phyloP scores from a whole-genome alignment of 2,329 filamentous ascomycete species.

The Penicillium polonicum region DNA sequence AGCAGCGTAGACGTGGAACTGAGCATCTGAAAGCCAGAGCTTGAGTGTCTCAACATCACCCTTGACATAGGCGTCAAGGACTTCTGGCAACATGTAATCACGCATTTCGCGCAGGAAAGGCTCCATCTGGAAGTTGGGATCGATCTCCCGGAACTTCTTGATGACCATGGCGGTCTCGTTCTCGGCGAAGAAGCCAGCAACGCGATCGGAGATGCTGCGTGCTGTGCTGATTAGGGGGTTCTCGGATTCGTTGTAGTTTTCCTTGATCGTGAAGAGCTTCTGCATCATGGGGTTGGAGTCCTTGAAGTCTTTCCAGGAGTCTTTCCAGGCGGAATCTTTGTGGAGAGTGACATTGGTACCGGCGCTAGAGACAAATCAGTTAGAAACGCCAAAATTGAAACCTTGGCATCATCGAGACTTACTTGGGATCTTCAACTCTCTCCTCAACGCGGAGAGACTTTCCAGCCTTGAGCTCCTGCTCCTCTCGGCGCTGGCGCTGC shows the following conservation, averaged over 20 bases:
- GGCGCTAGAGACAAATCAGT: constrained; percentile 58
- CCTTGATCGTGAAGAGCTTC: constrained; percentile 80
- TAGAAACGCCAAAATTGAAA: constrained; percentile 28
- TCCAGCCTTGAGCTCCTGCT: constrained; percentile 57
- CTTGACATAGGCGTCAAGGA: constrained; percentile 96
- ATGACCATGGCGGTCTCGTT: constrained; percentile 98
- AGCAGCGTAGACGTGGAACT: constrained; percentile 96
- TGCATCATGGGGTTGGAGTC: constrained; percentile 88
- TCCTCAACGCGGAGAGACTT: constrained; percentile 55
- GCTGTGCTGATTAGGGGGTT: constrained; percentile 93
- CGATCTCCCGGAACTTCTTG: constrained; percentile 96
- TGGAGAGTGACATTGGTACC: constrained; percentile 93
- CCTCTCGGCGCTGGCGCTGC: constrained; percentile 70
- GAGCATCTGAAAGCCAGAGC: constrained; percentile 92
- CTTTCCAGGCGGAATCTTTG: constrained; percentile 97
- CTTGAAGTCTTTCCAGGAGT: constrained; percentile 95
- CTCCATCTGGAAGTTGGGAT: constrained; percentile 91
- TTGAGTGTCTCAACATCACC: constrained; percentile 87
- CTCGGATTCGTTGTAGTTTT: constrained; percentile 91
- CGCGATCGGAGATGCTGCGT: constrained; percentile 86
- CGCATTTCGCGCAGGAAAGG: constrained; percentile 92
- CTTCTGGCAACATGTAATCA: constrained; percentile 96
- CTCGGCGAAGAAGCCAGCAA: constrained; percentile 95
- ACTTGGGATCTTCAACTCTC: constrained; percentile 83
- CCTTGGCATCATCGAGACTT: constrained; percentile 44